These are phyloP conservation scores for Pseudopyricularia javanii DNA, from an alignment of 2,329 filamentous ascomycete genomes.

Conservation along the genomic window DNA sequence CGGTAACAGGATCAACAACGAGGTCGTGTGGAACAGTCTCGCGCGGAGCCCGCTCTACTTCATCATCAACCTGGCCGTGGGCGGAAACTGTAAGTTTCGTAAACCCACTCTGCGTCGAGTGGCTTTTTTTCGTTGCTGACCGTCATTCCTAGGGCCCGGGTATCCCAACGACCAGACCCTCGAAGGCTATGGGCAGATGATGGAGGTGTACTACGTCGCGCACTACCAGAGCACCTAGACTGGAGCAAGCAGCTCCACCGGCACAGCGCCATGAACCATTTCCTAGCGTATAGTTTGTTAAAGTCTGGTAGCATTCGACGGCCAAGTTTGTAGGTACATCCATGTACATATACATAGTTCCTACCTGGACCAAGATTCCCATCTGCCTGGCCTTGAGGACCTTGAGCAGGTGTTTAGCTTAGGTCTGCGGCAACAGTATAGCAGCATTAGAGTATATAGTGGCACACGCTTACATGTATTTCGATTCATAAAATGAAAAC, in stretches of 20 bases:
- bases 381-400: too few relatives aligned
- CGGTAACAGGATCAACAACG: slow-evolving; percentile 27
- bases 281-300: too few relatives aligned
- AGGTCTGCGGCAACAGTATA: too few relatives aligned
- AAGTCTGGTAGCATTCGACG: background rate
- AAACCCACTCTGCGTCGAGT: background rate
- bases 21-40: slow-evolving; percentile 29
- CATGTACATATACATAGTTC: background rate
- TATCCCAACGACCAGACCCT: slow-evolving; percentile 21
- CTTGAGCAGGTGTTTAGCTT: too few relatives aligned
- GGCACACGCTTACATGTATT: too few relatives aligned
- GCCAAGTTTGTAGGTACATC: background rate
- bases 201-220: slow-evolving; percentile 16
- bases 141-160: slow-evolving; percentile 23
- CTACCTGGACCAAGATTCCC: background rate
- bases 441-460: too few relatives aligned
- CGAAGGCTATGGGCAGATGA: slow-evolving; percentile 13
- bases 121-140: background rate
- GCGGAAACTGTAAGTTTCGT: slow-evolving; percentile 31
- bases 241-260: background rate
- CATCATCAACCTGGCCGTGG: slow-evolving; percentile 40
- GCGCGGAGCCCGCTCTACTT: slow-evolving; percentile 34
- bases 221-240: slow-evolving; percentile 8
- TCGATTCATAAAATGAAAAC: too few relatives aligned
- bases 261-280: background rate